A percentile compares a stretch with the other conserved stretches of the same genome.
Evolutionary conservation across 2,329 filamentous ascomycete genomes (phyloP).

Genomic region (Diaporthe australafricana): DNA sequence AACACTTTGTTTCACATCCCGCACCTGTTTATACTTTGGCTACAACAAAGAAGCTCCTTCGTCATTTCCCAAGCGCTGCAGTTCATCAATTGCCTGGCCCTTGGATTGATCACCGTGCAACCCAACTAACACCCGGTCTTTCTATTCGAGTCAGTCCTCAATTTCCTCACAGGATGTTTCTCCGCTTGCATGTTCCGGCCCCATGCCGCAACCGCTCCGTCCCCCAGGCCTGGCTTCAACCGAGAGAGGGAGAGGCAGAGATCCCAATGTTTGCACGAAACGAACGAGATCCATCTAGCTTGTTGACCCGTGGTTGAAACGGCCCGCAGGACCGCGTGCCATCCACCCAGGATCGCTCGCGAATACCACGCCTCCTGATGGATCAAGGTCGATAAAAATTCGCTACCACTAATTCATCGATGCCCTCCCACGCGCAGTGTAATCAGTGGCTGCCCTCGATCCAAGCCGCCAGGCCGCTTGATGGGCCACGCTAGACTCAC

Average conservation of each 20-base stretch:
- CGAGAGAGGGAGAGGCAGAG: conserved; percentile 14
- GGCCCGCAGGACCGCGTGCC: not conserved
- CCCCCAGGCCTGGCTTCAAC: not conserved
- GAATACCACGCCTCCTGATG: not conserved
- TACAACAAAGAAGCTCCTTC: not conserved
- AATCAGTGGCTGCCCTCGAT: conserved; percentile 3
- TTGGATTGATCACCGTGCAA: not conserved
- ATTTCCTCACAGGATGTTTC: not conserved
- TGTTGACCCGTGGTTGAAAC: not conserved
- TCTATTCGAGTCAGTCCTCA: conserved; percentile 23
- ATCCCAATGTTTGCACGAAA: not conserved
- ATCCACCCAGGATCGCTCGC: not conserved
- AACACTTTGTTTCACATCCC: conserved; percentile 21
- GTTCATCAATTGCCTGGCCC: not conserved
- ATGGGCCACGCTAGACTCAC: conserved; percentile 23
- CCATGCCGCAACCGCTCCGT: not conserved
- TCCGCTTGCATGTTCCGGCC: not conserved
- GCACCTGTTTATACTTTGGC: conserved; percentile 16
- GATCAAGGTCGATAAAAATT: not conserved
- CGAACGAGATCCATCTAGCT: not conserved
- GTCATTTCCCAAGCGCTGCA: conserved; percentile 20
- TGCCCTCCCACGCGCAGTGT: conserved; percentile 4
- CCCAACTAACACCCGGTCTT: conserved; percentile 7
- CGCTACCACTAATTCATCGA: conserved; percentile 6
- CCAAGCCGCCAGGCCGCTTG: conserved; percentile 7